Evolutionary conservation across 495 filamentous ascomycete species (phyloP).

Genomic region (Aspergillus campestris): DNA sequence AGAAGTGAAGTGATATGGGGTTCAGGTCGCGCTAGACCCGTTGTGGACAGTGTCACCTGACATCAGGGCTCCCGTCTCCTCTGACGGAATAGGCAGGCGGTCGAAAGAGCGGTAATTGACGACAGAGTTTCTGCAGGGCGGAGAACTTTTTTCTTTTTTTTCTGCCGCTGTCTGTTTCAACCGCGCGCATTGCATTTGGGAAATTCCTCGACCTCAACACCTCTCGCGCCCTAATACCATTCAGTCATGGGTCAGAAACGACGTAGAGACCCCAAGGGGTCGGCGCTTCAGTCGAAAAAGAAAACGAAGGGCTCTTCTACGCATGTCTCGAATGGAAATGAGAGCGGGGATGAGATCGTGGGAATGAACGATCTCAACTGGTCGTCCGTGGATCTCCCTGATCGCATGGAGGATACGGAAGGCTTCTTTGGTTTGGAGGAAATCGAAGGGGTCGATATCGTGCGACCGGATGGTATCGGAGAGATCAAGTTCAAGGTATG

Average conservation of each 20-base stretch:
- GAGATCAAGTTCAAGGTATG: slow-evolving; percentile 42
- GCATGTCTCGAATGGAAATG: slow-evolving; percentile 5
- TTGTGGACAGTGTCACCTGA: no score
- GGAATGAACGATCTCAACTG: slow-evolving; percentile 65
- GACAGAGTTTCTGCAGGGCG: no score
- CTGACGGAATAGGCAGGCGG: no score
- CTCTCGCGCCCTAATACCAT: neutral
- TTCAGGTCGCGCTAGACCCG: no score
- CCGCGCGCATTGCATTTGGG: slow-evolving; percentile 1
- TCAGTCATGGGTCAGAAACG: slow-evolving; percentile 37
- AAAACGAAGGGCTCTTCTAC: slow-evolving; percentile 39
- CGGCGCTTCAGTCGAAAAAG: slow-evolving; percentile 34
- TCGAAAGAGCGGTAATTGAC: no score
- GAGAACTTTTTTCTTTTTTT: slow-evolving; percentile 8
- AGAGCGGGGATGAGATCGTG: slow-evolving; percentile 21
- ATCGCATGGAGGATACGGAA: slow-evolving; percentile 83
- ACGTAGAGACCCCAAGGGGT: slow-evolving; percentile 37
- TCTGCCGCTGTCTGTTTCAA: slow-evolving; percentile 35
- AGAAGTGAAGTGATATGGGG: no score
- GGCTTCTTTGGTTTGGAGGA: slow-evolving; percentile 94
- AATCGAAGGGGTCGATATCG: slow-evolving; percentile 78
- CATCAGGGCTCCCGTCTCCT: no score
- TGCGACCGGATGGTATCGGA: slow-evolving; percentile 34
- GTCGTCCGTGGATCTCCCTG: slow-evolving; percentile 74
- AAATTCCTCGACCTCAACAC: no score